Base-by-base conservation (phyloP, 139 green algal species). In the Tetradesmus lagerheimii region DNA sequence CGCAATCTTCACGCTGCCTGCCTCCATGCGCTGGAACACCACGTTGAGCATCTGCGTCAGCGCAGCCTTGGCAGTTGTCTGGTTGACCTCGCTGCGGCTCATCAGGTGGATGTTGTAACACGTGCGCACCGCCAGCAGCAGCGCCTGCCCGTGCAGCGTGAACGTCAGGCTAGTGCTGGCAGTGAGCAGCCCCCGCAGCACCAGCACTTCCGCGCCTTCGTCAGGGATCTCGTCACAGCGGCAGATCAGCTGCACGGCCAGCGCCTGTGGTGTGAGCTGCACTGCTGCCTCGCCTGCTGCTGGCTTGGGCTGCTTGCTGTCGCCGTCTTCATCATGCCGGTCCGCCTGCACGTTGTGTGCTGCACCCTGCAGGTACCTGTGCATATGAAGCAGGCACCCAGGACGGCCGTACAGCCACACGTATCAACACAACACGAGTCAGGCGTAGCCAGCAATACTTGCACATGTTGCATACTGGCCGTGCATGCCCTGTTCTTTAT, bases 91-190 rank as follows among this genome's bases (percentile, higher is more conserved):
- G 15, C 82, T 94, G 78, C 96, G 93, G 57, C 92, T 95, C 93
- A 96, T 96, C 41, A 99, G 90, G 95, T 97, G 99, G 86, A 99
- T 98, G 93, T 99, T 99, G 95, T 99, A 99, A 93, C 95, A 98
- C 23, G 97, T 98, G 38, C 97, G 94, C 84, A 99, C 95, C 11
- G 95, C 95, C 91, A 97, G 93, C 85, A 98, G 93, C 89, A 98
- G 94, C 38, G 93, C 95, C 92, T 96, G 94, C 11, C 95, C 96
- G 89, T 99, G 97, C 39, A 99, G 87, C 5, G 94, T 95, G 71
- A 99, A 95, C 2, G 93, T 95, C 34, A 92, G 92, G 45, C 95
- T 97, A 1, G 97, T 99, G 81, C 96, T 94, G 0, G 96, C 95
- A 2, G 98, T 98, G 15, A 99, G 94, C 85, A 99, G 89, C 11